Evolutionary conservation across 2,329 filamentous ascomycete species (phyloP).

Genomic region (Corniculantispora saksenae): DNA sequence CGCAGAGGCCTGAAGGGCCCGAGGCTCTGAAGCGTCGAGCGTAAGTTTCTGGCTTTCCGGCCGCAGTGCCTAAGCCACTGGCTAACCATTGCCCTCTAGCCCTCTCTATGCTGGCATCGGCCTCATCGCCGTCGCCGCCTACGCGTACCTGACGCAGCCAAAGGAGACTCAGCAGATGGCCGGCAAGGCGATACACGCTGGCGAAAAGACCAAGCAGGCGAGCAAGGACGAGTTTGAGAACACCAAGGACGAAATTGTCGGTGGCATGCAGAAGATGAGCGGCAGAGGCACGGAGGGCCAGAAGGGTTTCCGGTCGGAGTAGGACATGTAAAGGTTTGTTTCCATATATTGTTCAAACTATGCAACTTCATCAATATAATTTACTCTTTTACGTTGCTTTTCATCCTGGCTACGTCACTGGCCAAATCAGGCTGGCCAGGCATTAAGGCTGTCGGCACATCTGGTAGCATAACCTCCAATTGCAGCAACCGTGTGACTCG

Average conservation of each 20-base stretch:
- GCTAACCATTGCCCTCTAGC: constrained; percentile 24
- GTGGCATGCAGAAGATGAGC: constrained; percentile 14
- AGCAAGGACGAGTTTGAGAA: neutral
- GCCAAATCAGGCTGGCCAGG: too few species aligned
- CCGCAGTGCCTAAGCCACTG: neutral
- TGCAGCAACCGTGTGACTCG: too few species aligned
- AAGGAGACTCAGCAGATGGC: constrained; percentile 2
- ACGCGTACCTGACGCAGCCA: constrained; percentile 30
- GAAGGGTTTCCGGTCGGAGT: constrained; percentile 16
- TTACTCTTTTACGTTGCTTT: too few species aligned
- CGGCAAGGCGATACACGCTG: constrained; percentile 1
- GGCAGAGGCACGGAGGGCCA: constrained; percentile 2
- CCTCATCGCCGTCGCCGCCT: constrained; percentile 28
- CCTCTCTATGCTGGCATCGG: constrained; percentile 31
- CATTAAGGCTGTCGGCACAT: too few species aligned
- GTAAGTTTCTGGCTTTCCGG: constrained; percentile 23
- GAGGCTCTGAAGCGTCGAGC: constrained; percentile 35
- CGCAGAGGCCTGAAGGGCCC: constrained; percentile 29
- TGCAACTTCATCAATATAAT: neutral
- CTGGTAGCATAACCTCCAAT: too few species aligned
- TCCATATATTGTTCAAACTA: neutral
- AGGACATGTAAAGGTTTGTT: neutral
- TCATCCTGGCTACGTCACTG: too few species aligned
- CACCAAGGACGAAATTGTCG: constrained; percentile 8
- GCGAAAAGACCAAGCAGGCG: constrained; percentile 1